A percentile compares a stretch with the other conserved stretches of the same genome.
Conservation (phyloP, 1,284 basidiomycete genomes). For the Sparassis latifolia region DNA sequence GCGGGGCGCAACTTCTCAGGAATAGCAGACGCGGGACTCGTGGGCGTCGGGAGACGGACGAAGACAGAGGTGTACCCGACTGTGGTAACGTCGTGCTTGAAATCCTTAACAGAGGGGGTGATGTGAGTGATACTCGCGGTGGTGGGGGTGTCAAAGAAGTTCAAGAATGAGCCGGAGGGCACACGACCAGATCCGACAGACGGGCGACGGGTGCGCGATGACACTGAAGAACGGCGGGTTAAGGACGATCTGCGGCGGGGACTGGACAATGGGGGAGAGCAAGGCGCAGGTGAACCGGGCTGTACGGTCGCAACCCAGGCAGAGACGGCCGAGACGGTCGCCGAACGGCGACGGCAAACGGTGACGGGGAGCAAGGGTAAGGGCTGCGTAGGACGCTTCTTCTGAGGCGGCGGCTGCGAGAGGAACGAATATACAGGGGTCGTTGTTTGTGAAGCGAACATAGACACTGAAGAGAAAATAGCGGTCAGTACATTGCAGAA, state of each 20-base stretch:
- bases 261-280: constrained; percentile 22
- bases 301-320: constrained; percentile 57
- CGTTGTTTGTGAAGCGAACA: background rate
- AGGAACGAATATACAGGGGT: constrained; percentile 25
- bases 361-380: constrained; percentile 23
- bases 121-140: constrained; percentile 17
- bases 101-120: constrained; percentile 33
- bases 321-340: constrained; percentile 33
- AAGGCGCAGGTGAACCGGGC: constrained; percentile 58
- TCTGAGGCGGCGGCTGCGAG: constrained; percentile 26
- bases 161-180: constrained; percentile 38
- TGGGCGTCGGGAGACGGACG: constrained; percentile 42
- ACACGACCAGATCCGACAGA: constrained; percentile 26
- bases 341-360: constrained; percentile 21
- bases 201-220: constrained; percentile 25
- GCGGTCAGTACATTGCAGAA: too few species aligned
- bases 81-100: constrained; percentile 44
- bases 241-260: constrained; percentile 28
- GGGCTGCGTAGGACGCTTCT: constrained; percentile 27
- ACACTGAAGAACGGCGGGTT: constrained; percentile 10
- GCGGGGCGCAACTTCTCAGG: constrained; percentile 10
- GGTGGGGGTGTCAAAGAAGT: constrained; percentile 32
- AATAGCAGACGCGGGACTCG: constrained; percentile 9
- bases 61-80: constrained; percentile 63
- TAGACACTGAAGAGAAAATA: too few species aligned